Base-by-base conservation (phyloP, 2,329 filamentous ascomycete genomes). In the Lasiodiplodia gonubiensis region DNA sequence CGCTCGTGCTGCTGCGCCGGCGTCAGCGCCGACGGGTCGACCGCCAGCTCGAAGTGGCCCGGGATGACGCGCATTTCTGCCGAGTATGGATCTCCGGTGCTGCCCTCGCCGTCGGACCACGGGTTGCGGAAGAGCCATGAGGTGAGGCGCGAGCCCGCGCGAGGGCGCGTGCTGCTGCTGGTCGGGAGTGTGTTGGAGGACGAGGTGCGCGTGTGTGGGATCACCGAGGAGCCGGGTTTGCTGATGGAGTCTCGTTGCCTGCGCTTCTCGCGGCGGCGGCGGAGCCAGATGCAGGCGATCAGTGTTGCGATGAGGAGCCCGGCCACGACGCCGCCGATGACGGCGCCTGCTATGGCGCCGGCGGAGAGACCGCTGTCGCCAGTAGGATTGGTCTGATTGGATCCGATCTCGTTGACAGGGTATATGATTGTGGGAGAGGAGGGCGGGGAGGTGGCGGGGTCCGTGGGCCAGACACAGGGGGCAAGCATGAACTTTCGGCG, bases 401-500 rank as follows among this genome's bases (percentile, higher is more conserved):
- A 10, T 18, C 18, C 11, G 48, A 48, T 35, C 12, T 18, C 8
- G 46, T 35, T 52, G 46, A 23, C 18, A 4, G 12, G 27, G 23
- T 8, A 46, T 30, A 67, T 33, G 37, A 63, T 33, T 8, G 30
- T 54, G 33, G 54, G 23, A 1, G 18, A 11, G 14, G 33, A 51
- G 23, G 35, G 11, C 8, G 35, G 23, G 14, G 51, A 46, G 27
- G n/a, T 16, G 16, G 16, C 30, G 10, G 33, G 27, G 30, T 60
- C 64, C 4, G 51, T 21, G 8, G 64, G 64, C 64, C 64, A 67
- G 11, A 25, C 5, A 27, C 27, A 57, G 5, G 53, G 54, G 23
- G 55, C 48, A 2, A 90, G 72, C 1, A 72, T 76, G 69, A 77
- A 77, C 27, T 73, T 74, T 18, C 68, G 55, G 18, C 70, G 69